A percentile compares a stretch with the other conserved stretches of the same genome.
phyloP scores from a whole-genome alignment of 1,139 yeast genomes.

The Hemisphaericaspora xylofermentans region DNA sequence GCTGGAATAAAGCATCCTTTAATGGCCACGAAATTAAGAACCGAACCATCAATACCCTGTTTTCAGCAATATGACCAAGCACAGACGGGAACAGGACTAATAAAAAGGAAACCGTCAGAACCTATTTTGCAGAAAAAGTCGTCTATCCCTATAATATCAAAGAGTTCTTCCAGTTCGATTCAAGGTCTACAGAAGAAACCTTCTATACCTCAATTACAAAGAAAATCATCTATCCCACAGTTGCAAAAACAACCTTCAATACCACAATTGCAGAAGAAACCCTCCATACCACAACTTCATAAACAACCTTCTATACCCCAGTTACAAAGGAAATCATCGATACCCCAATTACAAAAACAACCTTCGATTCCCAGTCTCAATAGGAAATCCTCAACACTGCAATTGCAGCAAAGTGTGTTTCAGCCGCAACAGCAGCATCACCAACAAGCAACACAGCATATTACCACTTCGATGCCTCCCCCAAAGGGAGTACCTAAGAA shows the following conservation, averaged over 20 bases:
- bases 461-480: constrained; percentile 19
- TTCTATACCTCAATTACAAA: constrained; percentile 11
- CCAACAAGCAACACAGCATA: constrained; percentile 3
- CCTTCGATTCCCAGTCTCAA: constrained; percentile 11
- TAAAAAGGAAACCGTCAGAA: constrained; percentile 14
- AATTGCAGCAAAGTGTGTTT: constrained; percentile 4
- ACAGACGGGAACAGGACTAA: not conserved
- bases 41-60: constrained; percentile 13
- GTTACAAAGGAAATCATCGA: constrained; percentile 20
- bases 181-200: constrained; percentile 16
- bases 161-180: constrained; percentile 19
- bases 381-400: constrained; percentile 16
- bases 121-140: constrained; percentile 19
- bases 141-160: constrained; percentile 15
- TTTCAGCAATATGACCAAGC: constrained; percentile 17
- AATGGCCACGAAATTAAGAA: constrained; percentile 5
- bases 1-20: constrained; percentile 29
- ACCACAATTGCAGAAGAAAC: constrained; percentile 17
- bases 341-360: constrained; percentile 17
- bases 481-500: constrained; percentile 15
- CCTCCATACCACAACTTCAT: constrained; percentile 12
- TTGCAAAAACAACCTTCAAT: constrained; percentile 19
- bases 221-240: constrained; percentile 13
- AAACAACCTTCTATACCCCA: constrained; percentile 13
- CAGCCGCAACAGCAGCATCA: constrained; percentile 2